These are phyloP conservation scores for Cylindrotheca fusiformis DNA, from an alignment of 108 stramenopile genomes.

Conservation along the genomic window DNA sequence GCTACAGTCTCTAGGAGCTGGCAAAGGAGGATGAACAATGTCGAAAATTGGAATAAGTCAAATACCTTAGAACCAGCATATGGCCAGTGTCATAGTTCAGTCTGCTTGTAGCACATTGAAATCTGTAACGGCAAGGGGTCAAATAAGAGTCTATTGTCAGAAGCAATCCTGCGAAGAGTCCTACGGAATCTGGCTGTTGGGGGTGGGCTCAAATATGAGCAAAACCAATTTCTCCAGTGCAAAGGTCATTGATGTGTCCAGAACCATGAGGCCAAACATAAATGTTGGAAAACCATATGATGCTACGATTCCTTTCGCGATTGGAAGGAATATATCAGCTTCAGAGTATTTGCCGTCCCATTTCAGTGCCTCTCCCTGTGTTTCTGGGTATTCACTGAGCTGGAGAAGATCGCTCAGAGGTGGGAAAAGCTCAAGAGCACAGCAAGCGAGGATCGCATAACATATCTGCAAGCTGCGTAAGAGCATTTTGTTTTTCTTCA, in stretches of 20 bases:
- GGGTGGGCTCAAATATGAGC: constrained; percentile 7
- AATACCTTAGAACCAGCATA: too few species aligned
- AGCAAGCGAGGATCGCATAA: constrained; percentile 56
- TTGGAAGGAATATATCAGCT: background rate
- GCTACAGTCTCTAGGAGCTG: too few species aligned
- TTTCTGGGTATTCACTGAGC: constrained; percentile 60
- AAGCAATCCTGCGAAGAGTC: too few species aligned
- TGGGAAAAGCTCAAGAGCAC: constrained; percentile 71
- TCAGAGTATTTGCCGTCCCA: background rate
- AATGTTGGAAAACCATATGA: constrained; percentile 48
- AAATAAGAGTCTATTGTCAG: too few species aligned
- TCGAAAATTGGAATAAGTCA: too few species aligned
- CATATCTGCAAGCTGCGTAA: constrained; percentile 61
- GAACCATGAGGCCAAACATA: constrained; percentile 56
- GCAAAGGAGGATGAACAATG: too few species aligned
- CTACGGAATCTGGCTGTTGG: too few species aligned
- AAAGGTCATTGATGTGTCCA: constrained; percentile 54
- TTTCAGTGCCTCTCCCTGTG: constrained; percentile 7
- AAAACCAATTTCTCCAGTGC: constrained; percentile 25
- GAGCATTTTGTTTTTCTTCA: constrained; percentile 79
- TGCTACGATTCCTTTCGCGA: background rate
- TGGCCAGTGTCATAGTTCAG: too few species aligned
- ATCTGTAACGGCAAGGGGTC: too few species aligned
- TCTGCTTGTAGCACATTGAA: too few species aligned
- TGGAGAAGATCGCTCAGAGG: constrained; percentile 82